Percentiles rank a stretch among this genome's conserved stretches.
These are phyloP conservation scores for Biscutella auriculata DNA, from an alignment of 441 rosid genomes.

Conservation along the genomic window DNA sequence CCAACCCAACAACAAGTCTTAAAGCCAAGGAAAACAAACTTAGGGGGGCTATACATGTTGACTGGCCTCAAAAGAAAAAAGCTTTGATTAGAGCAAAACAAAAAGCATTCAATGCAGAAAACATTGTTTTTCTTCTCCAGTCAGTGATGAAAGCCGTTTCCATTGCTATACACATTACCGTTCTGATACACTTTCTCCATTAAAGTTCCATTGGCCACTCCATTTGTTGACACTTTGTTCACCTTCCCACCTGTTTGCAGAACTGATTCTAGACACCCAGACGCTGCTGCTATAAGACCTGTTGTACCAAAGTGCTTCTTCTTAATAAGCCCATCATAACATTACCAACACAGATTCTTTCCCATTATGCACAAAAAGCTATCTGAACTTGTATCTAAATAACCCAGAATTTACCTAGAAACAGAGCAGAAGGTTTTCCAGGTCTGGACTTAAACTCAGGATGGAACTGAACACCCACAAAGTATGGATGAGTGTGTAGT, in stretches of 20 bases:
- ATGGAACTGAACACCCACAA: conserved; percentile 81
- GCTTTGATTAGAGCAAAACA: neutral
- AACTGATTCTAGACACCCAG: conserved; percentile 50
- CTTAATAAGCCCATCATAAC: conserved; percentile 1
- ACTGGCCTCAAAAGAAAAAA: neutral
- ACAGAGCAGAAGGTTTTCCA: conserved; percentile 76
- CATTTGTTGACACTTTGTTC: conserved; percentile 26
- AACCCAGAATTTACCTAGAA: conserved; percentile 39
- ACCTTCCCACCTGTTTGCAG: conserved; percentile 24
- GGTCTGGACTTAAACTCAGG: conserved; percentile 97
- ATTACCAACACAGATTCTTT: neutral
- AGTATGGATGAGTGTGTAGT: conserved; percentile 74
- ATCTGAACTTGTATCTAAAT: neutral
- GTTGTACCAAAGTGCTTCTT: neutral
- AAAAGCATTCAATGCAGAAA: neutral
- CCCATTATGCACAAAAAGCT: neutral
- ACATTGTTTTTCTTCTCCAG: neutral
- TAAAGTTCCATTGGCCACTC: conserved; percentile 34
- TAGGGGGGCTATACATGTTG: conserved; percentile 17
- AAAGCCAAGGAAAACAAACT: conserved; percentile 16
- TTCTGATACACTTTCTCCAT: conserved; percentile 34
- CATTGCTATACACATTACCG: conserved; percentile 55
- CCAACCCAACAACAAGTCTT: conserved; percentile 4
- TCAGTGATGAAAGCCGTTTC: conserved; percentile 55
- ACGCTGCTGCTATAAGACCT: conserved; percentile 85